Evolutionary conservation across 1,139 yeast genomes (phyloP), one percentile per base, ranked within the genome.

Genomic region (Candida sojae): DNA sequence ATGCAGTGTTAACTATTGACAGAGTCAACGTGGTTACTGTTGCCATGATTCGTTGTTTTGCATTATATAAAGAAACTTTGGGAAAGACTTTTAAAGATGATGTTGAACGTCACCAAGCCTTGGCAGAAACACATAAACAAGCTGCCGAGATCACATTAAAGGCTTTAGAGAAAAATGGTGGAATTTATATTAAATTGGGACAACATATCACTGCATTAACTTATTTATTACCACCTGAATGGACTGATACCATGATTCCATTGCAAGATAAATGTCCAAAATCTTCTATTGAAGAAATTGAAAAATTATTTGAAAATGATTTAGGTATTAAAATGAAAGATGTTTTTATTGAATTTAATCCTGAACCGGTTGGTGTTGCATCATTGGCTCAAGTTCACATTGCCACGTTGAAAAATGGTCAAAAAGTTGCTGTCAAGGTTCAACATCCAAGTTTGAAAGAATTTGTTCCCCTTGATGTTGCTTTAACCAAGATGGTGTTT

Each of bases 201-300:
- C 99, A 93, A 63, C 99, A 93, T 64, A 75, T 93, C 17, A 82
- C 93, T 32, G 98, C 98, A 0, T 77, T 93, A 77, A 89, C 97
- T 0, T 95, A 93, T 66, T 71, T 93, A 33, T 73, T 93, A 50
- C 99, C 99, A 0, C 76, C 71, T 10, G 97, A 95, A 68, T 93
- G 99, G 99, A 92, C 98, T 0, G 82, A 82, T 17, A 87, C 98
- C 0, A 93, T 93, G 97, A 77, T 86, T 36, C 97, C 97, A 1
- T 70, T 95, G 46, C 98, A 93, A 61, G 96, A 92, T 60, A 79
- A 82, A 61, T 93, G 99, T 62, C 99, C 99, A 0, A 74, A 79
- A 55, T 87, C 96, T 0, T 80, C 92, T 0, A 59, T 82, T 42
- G 88, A 82, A 46, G 91, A 87, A 40, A 82, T 93, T 33, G 71